Conservation (phyloP, 495 filamentous ascomycete species). For the Annulohypoxylon nitens region DNA sequence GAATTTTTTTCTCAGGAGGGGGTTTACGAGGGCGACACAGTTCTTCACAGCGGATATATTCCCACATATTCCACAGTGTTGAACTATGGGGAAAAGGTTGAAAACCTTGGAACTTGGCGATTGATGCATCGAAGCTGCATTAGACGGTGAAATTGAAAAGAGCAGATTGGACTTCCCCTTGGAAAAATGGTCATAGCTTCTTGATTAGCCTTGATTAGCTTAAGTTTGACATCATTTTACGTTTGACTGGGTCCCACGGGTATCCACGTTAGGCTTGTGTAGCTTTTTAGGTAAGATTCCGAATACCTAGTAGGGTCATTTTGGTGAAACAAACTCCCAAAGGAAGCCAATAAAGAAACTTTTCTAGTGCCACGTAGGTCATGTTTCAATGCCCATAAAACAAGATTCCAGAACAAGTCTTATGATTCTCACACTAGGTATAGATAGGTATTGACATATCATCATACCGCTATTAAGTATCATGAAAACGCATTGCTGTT, state of each 20-base stretch:
- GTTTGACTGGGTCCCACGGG: slow-evolving; percentile 14
- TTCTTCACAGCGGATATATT: neutral
- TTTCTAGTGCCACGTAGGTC: slow-evolving; percentile 19
- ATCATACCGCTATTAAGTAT: neutral
- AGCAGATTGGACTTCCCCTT: slow-evolving; percentile 7
- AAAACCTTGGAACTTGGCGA: slow-evolving; percentile 12
- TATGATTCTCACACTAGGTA: neutral
- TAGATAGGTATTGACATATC: neutral
- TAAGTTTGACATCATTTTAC: slow-evolving; percentile 23
- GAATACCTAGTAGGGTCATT: neutral
- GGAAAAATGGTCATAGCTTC: slow-evolving; percentile 7
- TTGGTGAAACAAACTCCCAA: slow-evolving; percentile 1
- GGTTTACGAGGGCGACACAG: neutral
- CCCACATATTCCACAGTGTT: neutral
- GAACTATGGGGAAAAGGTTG: neutral
- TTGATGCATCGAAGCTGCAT: neutral
- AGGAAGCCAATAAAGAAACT: neutral
- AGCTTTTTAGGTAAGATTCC: neutral
- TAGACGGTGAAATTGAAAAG: slow-evolving; percentile 10
- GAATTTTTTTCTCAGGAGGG: neutral
- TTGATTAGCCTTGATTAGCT: slow-evolving; percentile 12
- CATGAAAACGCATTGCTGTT: neutral
- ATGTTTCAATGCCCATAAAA: slow-evolving; percentile 21
- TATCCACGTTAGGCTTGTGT: slow-evolving; percentile 18
- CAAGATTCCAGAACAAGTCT: slow-evolving; percentile 16